Evolutionary conservation across 768 basidiomycete species (phyloP), one percentile per base, ranked within the genome.

Genomic region (Rickenella mellea): DNA sequence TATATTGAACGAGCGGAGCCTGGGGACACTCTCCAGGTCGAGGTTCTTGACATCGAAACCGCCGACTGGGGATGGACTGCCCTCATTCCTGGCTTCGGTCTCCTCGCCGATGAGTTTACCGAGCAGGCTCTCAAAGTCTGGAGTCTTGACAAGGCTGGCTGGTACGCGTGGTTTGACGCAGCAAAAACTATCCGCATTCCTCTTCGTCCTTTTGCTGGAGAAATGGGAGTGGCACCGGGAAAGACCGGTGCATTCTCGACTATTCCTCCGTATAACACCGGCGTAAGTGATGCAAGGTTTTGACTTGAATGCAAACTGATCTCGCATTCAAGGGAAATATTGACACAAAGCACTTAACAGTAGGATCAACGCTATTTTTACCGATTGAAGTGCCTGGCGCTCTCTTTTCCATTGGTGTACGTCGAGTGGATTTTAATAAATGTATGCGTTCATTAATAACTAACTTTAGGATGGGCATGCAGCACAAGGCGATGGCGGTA

Each of bases 21-120:
- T 2, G 76, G 78, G 19, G 76, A 80, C 51, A 74, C 73, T 1
- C 68, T 80, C 29, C 71, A 75, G 54, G 62, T 81, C 36, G 77
- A 80, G 44, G 66, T 80, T 38, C 58, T 79, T 28, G 59, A 63
- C n/a, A 57, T 79, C 11, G 59, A 64, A 37, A 65, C 73, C 0
- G 75, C 73, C 7, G 61, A 69, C 6, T 80, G 78, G 78, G 78
- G 77, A 38, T 81, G 78, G 77, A 74, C 76, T 0, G 76, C 63
- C 3, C 45, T 73, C 39, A 69, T 79, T 31, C 73, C 76, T 0
- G 76, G 76, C 6, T 80, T 80, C 49, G 77, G 75, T 6, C 59
- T 78, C 4, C 63, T 80, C 19, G 54, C 65, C 27, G 76, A 79
- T 50, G 77, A 77, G 48, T 79, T 69, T 48, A 51, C 66, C 1